Conservation (phyloP, 257 asterid genomes). For the Solanum rostratum region DNA sequence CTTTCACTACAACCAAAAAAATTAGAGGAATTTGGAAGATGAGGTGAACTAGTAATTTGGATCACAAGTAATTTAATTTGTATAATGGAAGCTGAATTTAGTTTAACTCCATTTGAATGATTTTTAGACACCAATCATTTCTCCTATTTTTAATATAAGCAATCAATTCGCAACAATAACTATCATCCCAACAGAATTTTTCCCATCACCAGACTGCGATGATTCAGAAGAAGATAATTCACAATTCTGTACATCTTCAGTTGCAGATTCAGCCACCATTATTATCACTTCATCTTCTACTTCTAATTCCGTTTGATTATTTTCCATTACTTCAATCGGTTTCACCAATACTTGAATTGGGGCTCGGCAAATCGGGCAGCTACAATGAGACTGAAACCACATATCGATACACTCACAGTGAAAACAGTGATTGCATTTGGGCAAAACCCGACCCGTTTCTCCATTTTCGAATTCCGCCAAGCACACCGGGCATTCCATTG, state of each 20-base stretch:
- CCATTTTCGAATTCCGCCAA: slow-evolving; percentile 26
- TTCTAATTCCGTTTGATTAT: not conserved
- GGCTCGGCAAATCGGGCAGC: slow-evolving; percentile 44
- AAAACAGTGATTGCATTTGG: slow-evolving; percentile 30
- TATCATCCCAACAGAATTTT: not conserved
- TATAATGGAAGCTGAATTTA: not conserved
- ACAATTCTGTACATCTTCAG: not conserved
- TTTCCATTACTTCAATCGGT: not conserved
- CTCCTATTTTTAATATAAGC: not conserved
- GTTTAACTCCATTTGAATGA: not conserved
- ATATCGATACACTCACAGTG: slow-evolving; percentile 32
- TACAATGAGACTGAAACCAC: slow-evolving; percentile 37
- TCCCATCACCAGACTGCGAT: not conserved
- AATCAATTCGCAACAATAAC: not conserved
- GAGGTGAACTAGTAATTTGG: not conserved
- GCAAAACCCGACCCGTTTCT: slow-evolving; percentile 28
- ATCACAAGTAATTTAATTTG: not conserved
- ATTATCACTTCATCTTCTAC: not conserved
- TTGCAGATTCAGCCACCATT: not conserved
- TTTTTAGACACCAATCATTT: not conserved
- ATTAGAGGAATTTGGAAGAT: not conserved
- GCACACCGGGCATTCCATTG: slow-evolving; percentile 28
- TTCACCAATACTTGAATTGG: slow-evolving; percentile 1
- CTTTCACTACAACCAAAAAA: no score
- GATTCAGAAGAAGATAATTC: not conserved